phyloP scores from a whole-genome alignment of 306 rosid genomes.

The Psophocarpus tetragonolobus region DNA sequence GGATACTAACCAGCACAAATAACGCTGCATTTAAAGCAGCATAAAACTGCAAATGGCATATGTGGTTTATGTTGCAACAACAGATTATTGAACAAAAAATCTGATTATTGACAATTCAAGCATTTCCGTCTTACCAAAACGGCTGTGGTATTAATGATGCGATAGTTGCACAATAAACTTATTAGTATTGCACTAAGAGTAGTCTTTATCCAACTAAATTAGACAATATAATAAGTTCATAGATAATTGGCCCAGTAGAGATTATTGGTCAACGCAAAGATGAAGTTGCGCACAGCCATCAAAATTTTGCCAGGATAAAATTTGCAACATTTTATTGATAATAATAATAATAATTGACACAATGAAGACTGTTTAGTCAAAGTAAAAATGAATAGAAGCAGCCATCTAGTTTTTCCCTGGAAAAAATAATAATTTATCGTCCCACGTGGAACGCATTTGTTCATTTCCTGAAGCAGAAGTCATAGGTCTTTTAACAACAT shows the following conservation, averaged over 20 bases:
- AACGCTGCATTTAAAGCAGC: too few species aligned
- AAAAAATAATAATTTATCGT: neutral
- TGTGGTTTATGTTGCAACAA: too few species aligned
- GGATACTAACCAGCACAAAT: too few species aligned
- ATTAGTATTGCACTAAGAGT: neutral
- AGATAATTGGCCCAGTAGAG: neutral
- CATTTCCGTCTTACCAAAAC: neutral
- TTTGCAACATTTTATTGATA: neutral
- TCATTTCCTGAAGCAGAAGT: neutral
- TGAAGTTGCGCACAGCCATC: neutral
- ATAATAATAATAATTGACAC: too few species aligned
- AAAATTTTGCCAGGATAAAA: neutral
- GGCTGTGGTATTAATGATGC: neutral
- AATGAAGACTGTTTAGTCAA: neutral
- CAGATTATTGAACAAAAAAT: neutral
- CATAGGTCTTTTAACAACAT: constrained; percentile 1
- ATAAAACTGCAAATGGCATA: too few species aligned
- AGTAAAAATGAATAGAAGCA: neutral
- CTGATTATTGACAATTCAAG: neutral
- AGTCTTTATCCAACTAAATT: neutral
- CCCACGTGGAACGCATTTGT: constrained; percentile 33
- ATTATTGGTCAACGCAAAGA: neutral
- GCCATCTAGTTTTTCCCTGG: neutral
- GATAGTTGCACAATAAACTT: neutral
- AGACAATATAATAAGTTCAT: neutral